A percentile compares a stretch with the other conserved stretches of the same genome.
Evolutionary conservation across 1,284 basidiomycete genomes (phyloP).

Genomic region (Apiotrichum veenhuisii): DNA sequence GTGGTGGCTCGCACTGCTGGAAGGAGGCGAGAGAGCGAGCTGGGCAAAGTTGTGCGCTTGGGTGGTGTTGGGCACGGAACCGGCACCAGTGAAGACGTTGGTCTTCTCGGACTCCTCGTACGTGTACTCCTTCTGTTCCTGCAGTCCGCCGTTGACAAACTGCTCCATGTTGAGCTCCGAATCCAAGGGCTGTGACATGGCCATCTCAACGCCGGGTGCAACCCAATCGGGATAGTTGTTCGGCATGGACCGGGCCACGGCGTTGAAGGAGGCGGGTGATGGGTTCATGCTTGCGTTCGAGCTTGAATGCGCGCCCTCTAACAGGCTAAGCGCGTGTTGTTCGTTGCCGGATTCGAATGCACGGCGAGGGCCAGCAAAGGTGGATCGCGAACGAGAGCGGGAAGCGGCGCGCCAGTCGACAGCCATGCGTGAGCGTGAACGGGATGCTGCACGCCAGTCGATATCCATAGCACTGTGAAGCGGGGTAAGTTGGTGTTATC

Average conservation of each 20-base stretch:
- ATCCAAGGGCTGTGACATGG: slow-evolving; percentile 21
- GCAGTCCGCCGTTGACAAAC: slow-evolving; percentile 9
- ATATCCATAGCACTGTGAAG: slow-evolving; percentile 56
- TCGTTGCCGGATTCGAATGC: slow-evolving; percentile 41
- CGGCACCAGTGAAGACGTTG: background rate
- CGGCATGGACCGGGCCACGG: slow-evolving; percentile 25
- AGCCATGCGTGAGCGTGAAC: slow-evolving; percentile 85
- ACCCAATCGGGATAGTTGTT: slow-evolving; percentile 22
- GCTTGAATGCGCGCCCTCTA: slow-evolving; percentile 48
- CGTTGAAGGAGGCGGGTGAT: slow-evolving; percentile 16
- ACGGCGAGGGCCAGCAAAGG: slow-evolving; percentile 22
- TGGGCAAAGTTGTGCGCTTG: background rate
- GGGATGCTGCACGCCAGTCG: slow-evolving; percentile 91
- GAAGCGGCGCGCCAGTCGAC: slow-evolving; percentile 54
- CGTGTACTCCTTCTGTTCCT: slow-evolving; percentile 12
- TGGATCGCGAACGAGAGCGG: slow-evolving; percentile 49
- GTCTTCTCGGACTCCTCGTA: slow-evolving; percentile 21
- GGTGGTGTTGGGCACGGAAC: background rate
- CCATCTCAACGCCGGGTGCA: slow-evolving; percentile 17
- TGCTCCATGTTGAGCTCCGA: slow-evolving; percentile 25
- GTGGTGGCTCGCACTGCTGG: slow-evolving; percentile 4
- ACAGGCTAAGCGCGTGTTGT: slow-evolving; percentile 48
- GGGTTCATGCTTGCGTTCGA: slow-evolving; percentile 21
- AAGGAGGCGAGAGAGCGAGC: slow-evolving; percentile 7
- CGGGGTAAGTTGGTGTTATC: slow-evolving; percentile 4